Conservation (phyloP, 257 asterid species). For the Solanum chilense region DNA sequence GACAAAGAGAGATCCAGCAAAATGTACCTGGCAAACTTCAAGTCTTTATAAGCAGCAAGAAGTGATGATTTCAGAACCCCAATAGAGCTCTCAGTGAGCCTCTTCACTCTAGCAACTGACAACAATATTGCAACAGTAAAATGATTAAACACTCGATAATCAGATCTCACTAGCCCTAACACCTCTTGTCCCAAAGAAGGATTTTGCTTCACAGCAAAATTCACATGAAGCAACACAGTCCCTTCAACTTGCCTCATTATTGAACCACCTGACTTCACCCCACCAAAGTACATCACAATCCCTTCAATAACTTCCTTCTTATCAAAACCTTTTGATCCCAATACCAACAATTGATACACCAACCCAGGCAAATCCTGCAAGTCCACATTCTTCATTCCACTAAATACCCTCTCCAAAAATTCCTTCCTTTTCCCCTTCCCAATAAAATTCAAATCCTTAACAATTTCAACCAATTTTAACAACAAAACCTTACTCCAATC, state of each 20-base stretch:
- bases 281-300: slow-evolving; percentile 60
- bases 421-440: slow-evolving; percentile 45
- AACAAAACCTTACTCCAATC: slow-evolving; percentile 59
- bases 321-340: slow-evolving; percentile 67
- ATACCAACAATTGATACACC: slow-evolving; percentile 69
- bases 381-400: slow-evolving; percentile 49
- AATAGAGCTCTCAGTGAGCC: slow-evolving; percentile 56
- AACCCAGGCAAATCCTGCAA: slow-evolving; percentile 76
- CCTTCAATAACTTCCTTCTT: slow-evolving; percentile 79
- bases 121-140: slow-evolving; percentile 61
- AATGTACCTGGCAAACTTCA: slow-evolving; percentile 49
- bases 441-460: slow-evolving; percentile 45
- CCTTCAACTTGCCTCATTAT: slow-evolving; percentile 76
- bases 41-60: slow-evolving; percentile 61
- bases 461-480: slow-evolving; percentile 60
- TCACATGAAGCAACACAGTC: slow-evolving; percentile 81
- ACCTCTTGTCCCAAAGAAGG: slow-evolving; percentile 79
- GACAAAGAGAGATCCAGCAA: background rate
- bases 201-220: slow-evolving; percentile 83
- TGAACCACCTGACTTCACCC: slow-evolving; percentile 30
- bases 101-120: slow-evolving; percentile 71
- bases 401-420: slow-evolving; percentile 47
- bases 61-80: slow-evolving; percentile 56
- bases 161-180: slow-evolving; percentile 52
- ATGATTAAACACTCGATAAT: slow-evolving; percentile 66